These are phyloP conservation scores for Phoenix dactylifera DNA, from an alignment of 176 grass and related monocot genomes.

Conservation along the genomic window DNA sequence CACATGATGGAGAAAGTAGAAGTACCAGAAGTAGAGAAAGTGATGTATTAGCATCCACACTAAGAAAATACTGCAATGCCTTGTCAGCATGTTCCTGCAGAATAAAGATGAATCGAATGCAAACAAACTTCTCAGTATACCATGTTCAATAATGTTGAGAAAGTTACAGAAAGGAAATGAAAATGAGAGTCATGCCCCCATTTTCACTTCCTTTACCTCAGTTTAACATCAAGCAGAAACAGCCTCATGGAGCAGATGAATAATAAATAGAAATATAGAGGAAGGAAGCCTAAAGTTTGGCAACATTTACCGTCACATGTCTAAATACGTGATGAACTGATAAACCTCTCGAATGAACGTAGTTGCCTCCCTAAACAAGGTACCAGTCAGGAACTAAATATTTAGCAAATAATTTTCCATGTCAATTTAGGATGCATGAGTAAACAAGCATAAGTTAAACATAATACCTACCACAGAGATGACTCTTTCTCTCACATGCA, in stretches of 20 bases:
- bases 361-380: slow-evolving; percentile 65
- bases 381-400: slow-evolving; percentile 3
- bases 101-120: slow-evolving; percentile 25
- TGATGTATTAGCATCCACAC: slow-evolving; percentile 50
- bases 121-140: no score
- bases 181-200: no score
- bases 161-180: not conserved
- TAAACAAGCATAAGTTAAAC: no score
- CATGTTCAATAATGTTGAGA: not conserved
- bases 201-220: no score
- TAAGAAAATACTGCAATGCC: slow-evolving; percentile 78
- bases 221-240: no score
- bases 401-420: no score
- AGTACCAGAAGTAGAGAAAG: slow-evolving; percentile 75
- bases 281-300: not conserved
- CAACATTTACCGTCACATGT: slow-evolving; percentile 58
- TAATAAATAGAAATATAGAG: not conserved
- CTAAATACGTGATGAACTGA: slow-evolving; percentile 86
- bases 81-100: slow-evolving; percentile 86
- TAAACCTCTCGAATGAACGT: slow-evolving; percentile 72
- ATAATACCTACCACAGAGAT: no score
- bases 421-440: no score
- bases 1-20: not conserved
- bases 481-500: no score
- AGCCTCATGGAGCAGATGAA: not conserved